Evolutionary conservation across 73 alveolate species (phyloP), one percentile per base, ranked within the genome.

Genomic region (Paramecium bursaria): DNA sequence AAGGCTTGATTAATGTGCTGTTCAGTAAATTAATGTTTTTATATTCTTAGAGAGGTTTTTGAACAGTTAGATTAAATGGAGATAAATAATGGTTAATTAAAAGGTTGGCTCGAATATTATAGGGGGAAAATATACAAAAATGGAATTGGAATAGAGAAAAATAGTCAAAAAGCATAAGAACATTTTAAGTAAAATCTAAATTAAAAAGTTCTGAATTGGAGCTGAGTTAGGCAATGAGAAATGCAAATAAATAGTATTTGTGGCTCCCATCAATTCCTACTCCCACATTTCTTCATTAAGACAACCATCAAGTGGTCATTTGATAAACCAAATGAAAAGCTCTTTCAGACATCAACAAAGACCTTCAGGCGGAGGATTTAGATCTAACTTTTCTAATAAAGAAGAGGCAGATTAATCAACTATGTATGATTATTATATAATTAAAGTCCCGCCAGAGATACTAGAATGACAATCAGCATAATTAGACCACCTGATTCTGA

Each of bases 391-490:
- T n/a, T n/a, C n/a, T n/a, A n/a, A n/a, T n/a, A n/a, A n/a, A n/a
- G n/a, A n/a, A n/a, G n/a, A n/a, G n/a, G n/a, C n/a, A n/a, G n/a
- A n/a, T n/a, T n/a, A n/a, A n/a, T n/a, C n/a, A n/a, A n/a, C n/a
- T n/a, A n/a, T n/a, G n/a, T n/a, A n/a, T n/a, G n/a, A n/a, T n/a
- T n/a, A n/a, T n/a, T n/a, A n/a, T n/a, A n/a, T n/a, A n/a, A n/a
- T n/a, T n/a, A n/a, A n/a, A 0, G 82, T 1, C 30, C 49, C 9
- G 82, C 33, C 10, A 31, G 82, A 67, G 50, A 31, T 35, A 67
- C 82, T 21, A 39, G 26, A 67, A 19, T 67, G 82, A 67, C 82
- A 67, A 31, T 67, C 4, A 67, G 82, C 17, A 67, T 67, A 7
- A 7, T 7, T 39, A 39, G 11, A 11, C 11, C 11, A 11, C 14